These are phyloP conservation scores for Cordyceps javanica DNA, from an alignment of 2,329 filamentous ascomycete species.

Conservation along the genomic window DNA sequence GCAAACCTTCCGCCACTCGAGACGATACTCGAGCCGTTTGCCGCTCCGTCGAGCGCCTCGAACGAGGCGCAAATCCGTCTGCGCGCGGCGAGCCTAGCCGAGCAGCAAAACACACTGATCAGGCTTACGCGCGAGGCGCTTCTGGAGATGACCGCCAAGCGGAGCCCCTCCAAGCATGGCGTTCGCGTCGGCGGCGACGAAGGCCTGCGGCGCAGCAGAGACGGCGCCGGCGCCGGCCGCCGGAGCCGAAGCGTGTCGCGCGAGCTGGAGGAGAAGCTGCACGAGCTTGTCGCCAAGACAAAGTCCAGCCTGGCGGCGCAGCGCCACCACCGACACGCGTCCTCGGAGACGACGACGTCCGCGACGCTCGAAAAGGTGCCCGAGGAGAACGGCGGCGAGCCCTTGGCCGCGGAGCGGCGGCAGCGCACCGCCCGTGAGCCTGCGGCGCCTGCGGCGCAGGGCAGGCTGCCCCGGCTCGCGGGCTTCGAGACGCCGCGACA, in stretches of 20 bases:
- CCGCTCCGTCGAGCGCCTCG: slow-evolving; percentile 44
- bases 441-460: slow-evolving; percentile 16
- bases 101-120: slow-evolving; percentile 50
- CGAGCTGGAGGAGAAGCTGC: slow-evolving; percentile 13
- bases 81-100: slow-evolving; percentile 62
- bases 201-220: slow-evolving; percentile 26
- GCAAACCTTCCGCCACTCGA: slow-evolving; percentile 60
- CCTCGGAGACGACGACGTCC: not conserved
- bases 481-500: slow-evolving; percentile 32
- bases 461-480: slow-evolving; percentile 25
- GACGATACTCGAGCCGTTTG: slow-evolving; percentile 55
- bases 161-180: slow-evolving; percentile 23
- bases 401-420: slow-evolving; percentile 10
- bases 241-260: slow-evolving; percentile 18
- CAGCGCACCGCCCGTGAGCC: too few species aligned
- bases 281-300: slow-evolving; percentile 11
- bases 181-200: slow-evolving; percentile 47
- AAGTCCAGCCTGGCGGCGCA: not conserved
- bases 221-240: slow-evolving; percentile 19
- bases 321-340: not conserved
- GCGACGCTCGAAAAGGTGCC: not conserved
- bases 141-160: slow-evolving; percentile 20
- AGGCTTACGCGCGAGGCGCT: slow-evolving; percentile 29
- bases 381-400: slow-evolving; percentile 1
- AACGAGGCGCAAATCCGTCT: slow-evolving; percentile 62